Percentiles rank a stretch among this genome's conserved stretches.
Evolutionary conservation across 2,329 filamentous ascomycete genomes (phyloP).

Genomic region (Epicoccum nigrum): DNA sequence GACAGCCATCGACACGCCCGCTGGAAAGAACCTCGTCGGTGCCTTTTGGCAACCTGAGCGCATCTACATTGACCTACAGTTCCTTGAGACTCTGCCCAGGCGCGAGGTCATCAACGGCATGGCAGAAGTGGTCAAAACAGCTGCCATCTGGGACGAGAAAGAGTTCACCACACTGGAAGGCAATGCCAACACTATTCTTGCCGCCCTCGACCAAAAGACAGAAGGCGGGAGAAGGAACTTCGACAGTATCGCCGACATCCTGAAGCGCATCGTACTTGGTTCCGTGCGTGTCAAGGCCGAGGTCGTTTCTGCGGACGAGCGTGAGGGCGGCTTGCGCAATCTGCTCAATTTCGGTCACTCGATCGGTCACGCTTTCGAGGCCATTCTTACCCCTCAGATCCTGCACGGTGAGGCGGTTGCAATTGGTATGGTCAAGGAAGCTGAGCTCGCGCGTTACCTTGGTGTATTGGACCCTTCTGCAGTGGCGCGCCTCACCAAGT

Average conservation of each 20-base stretch:
- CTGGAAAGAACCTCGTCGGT: slow-evolving; percentile 94
- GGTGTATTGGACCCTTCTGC: slow-evolving; percentile 85
- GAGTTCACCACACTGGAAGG: slow-evolving; percentile 87
- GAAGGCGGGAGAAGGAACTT: slow-evolving; percentile 66
- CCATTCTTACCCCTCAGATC: slow-evolving; percentile 91
- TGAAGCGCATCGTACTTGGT: slow-evolving; percentile 74
- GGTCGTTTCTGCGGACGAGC: slow-evolving; percentile 88
- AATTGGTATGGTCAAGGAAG: slow-evolving; percentile 98
- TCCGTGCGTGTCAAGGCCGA: slow-evolving; percentile 93
- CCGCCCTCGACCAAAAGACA: slow-evolving; percentile 68
- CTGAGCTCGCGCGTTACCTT: slow-evolving; percentile 87
- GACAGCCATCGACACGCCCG: slow-evolving; percentile 94
- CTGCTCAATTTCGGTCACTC: slow-evolving; percentile 97
- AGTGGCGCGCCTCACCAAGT: slow-evolving; percentile 88
- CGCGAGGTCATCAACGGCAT: slow-evolving; percentile 98
- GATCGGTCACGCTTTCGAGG: slow-evolving; percentile 95
- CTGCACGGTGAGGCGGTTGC: slow-evolving; percentile 95
- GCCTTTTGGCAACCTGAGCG: slow-evolving; percentile 95
- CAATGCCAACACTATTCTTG: slow-evolving; percentile 77
- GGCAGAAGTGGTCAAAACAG: slow-evolving; percentile 98
- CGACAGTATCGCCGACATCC: slow-evolving; percentile 64
- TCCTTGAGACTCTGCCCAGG: slow-evolving; percentile 86
- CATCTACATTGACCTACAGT: slow-evolving; percentile 92
- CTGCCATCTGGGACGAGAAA: slow-evolving; percentile 89
- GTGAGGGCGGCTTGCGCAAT: slow-evolving; percentile 91